Base-by-base conservation (phyloP, 2,329 filamentous ascomycete species). In the Microcyclosporella mali region DNA sequence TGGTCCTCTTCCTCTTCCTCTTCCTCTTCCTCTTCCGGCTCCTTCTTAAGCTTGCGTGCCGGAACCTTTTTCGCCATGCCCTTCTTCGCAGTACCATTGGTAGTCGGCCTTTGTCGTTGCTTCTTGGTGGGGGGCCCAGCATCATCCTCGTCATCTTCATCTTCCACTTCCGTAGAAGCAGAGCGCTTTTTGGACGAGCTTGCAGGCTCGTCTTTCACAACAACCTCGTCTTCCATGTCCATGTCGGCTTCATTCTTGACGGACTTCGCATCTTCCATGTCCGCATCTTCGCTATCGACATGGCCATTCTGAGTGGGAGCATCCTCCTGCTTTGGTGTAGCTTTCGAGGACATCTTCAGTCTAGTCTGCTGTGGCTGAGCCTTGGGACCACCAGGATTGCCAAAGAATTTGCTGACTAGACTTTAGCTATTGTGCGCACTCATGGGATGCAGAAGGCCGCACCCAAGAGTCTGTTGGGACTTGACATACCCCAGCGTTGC, bases 401-500 rank as follows among this genome's bases (percentile, higher is more conserved):
- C 79, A 61, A 95, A 94, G 70, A 95, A 95, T 63, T 90, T 92
- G 49, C 90, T 97, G 52, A 1, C n/a, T 1, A 27, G 17, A 16
- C 12, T 17, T 44, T 25, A 44, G 41, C 17, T 15, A 2, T n/a
- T 12, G 11, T 31, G n/a, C 10, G 11, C 16, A 15, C 19, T 30
- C 14, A 15, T 29, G 16, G 34, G 29, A 21, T 40, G 43, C 27
- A 38, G 18, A 38, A 38, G 42, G n/a, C 32, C 43, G 66, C 79
- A 88, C 85, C 82, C 78, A 65, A 90, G 70, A 56, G 82, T 87
- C 61, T 75, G 79, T 72, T 90, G 85, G 52, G 75, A 74, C 67
- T 79, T 82, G 50, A 90, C 88, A 70, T 92, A 94, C 88, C 86
- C 86, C 65, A 94, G 70, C 48, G 85, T 94, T 58, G 85, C 81